Evolutionary conservation across 805 yeast species (phyloP).

Genomic region (Ascoidea rubescens): DNA sequence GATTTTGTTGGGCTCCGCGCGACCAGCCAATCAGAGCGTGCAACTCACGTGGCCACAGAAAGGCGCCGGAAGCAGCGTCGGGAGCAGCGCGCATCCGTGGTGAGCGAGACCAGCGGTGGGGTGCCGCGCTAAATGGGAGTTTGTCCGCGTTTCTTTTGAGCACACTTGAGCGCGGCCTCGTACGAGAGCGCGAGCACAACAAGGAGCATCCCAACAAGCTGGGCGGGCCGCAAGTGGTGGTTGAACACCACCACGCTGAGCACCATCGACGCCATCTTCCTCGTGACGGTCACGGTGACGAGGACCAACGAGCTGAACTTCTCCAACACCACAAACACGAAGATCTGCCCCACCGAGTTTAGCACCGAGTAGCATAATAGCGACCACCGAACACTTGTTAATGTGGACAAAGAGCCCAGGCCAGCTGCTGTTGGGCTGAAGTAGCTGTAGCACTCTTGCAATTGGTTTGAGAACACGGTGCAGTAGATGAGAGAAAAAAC

Average conservation of each 20-base stretch:
- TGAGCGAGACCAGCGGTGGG: too few relatives aligned
- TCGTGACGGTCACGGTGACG: conserved; percentile 88
- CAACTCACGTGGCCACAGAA: too few relatives aligned
- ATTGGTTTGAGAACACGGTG: conserved; percentile 31
- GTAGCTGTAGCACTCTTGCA: conserved; percentile 24
- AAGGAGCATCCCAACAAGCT: conserved; percentile 66
- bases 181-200: conserved; percentile 80
- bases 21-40: too few relatives aligned
- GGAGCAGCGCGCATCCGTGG: too few relatives aligned
- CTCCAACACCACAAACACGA: conserved; percentile 75
- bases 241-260: conserved; percentile 78
- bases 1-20: too few relatives aligned
- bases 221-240: conserved; percentile 47
- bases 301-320: conserved; percentile 73
- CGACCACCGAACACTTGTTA: conserved; percentile 8
- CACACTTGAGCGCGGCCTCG: conserved; percentile 48
- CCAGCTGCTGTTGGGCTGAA: conserved; percentile 30
- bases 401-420: conserved; percentile 41
- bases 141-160: conserved; percentile 5
- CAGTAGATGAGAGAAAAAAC: conserved; percentile 37
- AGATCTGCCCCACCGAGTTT: conserved; percentile 91
- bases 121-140: too few relatives aligned
- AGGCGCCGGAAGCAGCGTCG: too few relatives aligned
- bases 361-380: conserved; percentile 52
- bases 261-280: conserved; percentile 93